These are phyloP conservation scores for Aspergillus funiculosus DNA, from an alignment of 495 filamentous ascomycete genomes.

Conservation along the genomic window DNA sequence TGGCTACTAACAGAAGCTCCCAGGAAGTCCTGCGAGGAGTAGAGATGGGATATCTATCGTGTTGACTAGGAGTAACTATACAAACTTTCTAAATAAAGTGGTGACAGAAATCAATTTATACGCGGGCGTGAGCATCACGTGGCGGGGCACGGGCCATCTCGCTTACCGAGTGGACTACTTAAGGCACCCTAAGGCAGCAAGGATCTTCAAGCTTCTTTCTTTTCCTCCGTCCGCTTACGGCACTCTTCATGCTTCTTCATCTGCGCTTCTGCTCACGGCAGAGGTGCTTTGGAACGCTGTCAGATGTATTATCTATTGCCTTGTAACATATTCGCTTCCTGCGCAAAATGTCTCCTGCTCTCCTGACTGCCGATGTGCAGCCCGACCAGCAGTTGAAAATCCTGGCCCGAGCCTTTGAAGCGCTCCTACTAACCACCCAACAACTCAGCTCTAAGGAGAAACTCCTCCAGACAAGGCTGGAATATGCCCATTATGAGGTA, in stretches of 20 bases:
- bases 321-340: slow-evolving; percentile 22
- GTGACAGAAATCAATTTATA: not conserved
- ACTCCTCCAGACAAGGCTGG: slow-evolving; percentile 37
- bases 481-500: slow-evolving; percentile 46
- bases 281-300: slow-evolving; percentile 17
- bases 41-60: too few species aligned
- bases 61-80: too few species aligned
- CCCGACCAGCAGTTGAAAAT: slow-evolving; percentile 38
- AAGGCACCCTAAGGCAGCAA: slow-evolving; percentile 13
- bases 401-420: slow-evolving; percentile 43
- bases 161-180: slow-evolving; percentile 27
- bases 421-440: slow-evolving; percentile 45
- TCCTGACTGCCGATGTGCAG: slow-evolving; percentile 28
- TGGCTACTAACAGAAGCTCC: too few species aligned
- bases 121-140: slow-evolving; percentile 23
- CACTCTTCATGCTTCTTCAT: slow-evolving; percentile 14
- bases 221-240: slow-evolving; percentile 13
- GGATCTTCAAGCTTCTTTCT: slow-evolving; percentile 10
- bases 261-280: slow-evolving; percentile 27
- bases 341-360: slow-evolving; percentile 36
- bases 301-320: slow-evolving; percentile 22
- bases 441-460: slow-evolving; percentile 41
- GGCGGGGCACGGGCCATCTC: slow-evolving; percentile 35
- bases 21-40: too few species aligned
- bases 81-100: not conserved